A percentile compares a stretch with the other conserved stretches of the same genome.
Conservation (phyloP, 306 rosid genomes). For the Cucurbita moschata region DNA sequence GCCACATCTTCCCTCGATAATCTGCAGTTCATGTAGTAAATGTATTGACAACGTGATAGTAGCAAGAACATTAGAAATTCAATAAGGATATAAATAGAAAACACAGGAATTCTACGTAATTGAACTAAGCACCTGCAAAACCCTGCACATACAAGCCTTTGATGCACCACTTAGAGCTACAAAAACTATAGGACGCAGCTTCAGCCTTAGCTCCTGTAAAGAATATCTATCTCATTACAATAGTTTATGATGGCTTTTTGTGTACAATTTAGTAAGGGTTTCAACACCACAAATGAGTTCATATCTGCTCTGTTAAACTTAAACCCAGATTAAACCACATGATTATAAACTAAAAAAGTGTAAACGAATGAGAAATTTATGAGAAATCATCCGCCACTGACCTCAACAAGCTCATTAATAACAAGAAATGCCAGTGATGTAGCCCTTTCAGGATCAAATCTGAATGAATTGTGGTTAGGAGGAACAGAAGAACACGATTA, state of each 20-base stretch:
- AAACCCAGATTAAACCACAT: background rate
- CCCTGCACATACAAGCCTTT: slow-evolving; percentile 74
- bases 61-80: slow-evolving; percentile 6
- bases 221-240: slow-evolving; percentile 3
- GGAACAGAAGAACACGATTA: background rate
- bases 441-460: slow-evolving; percentile 65
- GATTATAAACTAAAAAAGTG: background rate
- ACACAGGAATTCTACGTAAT: background rate
- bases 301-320: background rate
- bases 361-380: no score
- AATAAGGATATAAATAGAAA: background rate
- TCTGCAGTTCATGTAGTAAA: slow-evolving; percentile 32
- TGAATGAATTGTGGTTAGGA: slow-evolving; percentile 21
- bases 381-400: slow-evolving; percentile 22
- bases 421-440: slow-evolving; percentile 58
- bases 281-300: background rate
- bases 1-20: slow-evolving; percentile 64
- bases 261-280: background rate
- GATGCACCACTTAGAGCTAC: slow-evolving; percentile 74
- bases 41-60: background rate
- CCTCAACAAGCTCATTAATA: slow-evolving; percentile 84
- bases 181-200: slow-evolving; percentile 71
- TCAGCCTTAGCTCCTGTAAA: slow-evolving; percentile 57
- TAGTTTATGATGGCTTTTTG: background rate
- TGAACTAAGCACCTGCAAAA: slow-evolving; percentile 50